Conservation (phyloP, 345 rosid species). For the Aethionema arabicum region DNA sequence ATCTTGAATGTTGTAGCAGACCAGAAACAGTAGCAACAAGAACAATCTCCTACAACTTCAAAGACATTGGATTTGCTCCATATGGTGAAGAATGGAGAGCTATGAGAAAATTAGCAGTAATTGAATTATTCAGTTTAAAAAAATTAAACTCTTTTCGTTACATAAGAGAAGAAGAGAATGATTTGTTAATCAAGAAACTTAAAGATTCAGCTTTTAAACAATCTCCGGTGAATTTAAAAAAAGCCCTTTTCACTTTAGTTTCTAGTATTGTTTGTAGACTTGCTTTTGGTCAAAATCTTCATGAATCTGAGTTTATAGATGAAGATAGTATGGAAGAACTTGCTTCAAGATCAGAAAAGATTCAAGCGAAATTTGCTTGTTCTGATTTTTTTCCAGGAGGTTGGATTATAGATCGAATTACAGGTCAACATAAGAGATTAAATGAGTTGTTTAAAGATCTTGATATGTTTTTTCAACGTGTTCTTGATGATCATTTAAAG, state of each 20-base stretch:
- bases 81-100: conserved; percentile 45
- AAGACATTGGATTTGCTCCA: conserved; percentile 48
- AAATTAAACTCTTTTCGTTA: conserved; percentile 35
- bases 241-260: conserved; percentile 33
- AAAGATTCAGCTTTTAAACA: conserved; percentile 32
- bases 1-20: conserved; percentile 43
- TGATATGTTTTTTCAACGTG: conserved; percentile 36
- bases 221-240: conserved; percentile 38
- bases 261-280: conserved; percentile 39
- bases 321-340: conserved; percentile 34
- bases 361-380: conserved; percentile 34
- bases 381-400: conserved; percentile 42
- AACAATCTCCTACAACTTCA: conserved; percentile 41
- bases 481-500: conserved; percentile 46
- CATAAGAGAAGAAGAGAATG: conserved; percentile 41
- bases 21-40: conserved; percentile 32
- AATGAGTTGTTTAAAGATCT: conserved; percentile 32
- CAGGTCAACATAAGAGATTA: conserved; percentile 33
- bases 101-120: conserved; percentile 37
- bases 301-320: conserved; percentile 34
- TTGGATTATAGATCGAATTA: conserved; percentile 46
- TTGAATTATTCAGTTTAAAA: conserved; percentile 36
- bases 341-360: conserved; percentile 31
- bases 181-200: conserved; percentile 34
- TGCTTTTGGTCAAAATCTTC: conserved; percentile 41